Conservation (phyloP, 2,329 filamentous ascomycete genomes). For the Monilinia fructicola region DNA sequence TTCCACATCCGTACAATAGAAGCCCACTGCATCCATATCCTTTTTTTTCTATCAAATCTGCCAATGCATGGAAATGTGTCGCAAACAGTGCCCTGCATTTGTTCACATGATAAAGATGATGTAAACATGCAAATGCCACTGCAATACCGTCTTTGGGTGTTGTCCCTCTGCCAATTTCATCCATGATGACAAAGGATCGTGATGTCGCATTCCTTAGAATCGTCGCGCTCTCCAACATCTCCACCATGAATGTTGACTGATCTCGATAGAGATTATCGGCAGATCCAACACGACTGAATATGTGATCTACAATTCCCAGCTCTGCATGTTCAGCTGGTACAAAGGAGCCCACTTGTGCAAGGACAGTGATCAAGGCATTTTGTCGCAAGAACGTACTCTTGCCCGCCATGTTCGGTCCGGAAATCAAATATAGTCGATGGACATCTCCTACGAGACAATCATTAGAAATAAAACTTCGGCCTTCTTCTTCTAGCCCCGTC, state of each 20-base stretch:
- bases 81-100: constrained; percentile 82
- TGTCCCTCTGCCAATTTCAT: constrained; percentile 92
- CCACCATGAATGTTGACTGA: constrained; percentile 98
- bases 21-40: constrained; percentile 45
- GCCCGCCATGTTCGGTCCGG: constrained; percentile 96
- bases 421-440: constrained; percentile 65
- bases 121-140: constrained; percentile 82
- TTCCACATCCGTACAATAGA: constrained; percentile 84
- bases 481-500: constrained; percentile 73
- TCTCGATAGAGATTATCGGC: constrained; percentile 93
- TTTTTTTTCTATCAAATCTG: constrained; percentile 68
- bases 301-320: constrained; percentile 89
- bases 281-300: constrained; percentile 90
- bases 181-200: constrained; percentile 93
- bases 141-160: constrained; percentile 90
- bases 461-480: constrained; percentile 79
- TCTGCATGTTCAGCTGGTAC: constrained; percentile 86
- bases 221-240: constrained; percentile 94
- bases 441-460: constrained; percentile 77
- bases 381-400: constrained; percentile 96
- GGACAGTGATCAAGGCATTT: constrained; percentile 89
- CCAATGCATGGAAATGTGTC: constrained; percentile 87
- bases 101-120: constrained; percentile 79
- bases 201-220: constrained; percentile 84
- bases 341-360: constrained; percentile 90